Conservation (phyloP, 2,329 filamentous ascomycete species). For the Colletotrichum tofieldiae region DNA sequence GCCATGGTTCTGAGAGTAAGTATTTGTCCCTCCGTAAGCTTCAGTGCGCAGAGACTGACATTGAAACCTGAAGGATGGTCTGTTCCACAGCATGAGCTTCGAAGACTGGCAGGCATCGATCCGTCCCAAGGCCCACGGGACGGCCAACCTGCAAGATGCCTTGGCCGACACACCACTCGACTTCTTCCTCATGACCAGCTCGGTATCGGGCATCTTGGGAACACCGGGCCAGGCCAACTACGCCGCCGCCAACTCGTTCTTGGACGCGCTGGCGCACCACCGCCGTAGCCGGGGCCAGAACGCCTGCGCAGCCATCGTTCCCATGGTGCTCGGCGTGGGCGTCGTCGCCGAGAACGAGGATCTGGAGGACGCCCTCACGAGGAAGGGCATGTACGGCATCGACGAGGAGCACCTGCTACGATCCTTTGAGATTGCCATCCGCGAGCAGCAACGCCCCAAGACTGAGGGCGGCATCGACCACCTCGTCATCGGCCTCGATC, state of each 20-base stretch:
- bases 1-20: conserved; percentile 13
- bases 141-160: conserved; percentile 54
- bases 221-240: conserved; percentile 53
- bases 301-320: conserved; percentile 47
- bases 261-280: not conserved
- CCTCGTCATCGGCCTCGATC: conserved; percentile 49
- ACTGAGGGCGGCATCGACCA: conserved; percentile 38
- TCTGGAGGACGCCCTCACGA: conserved; percentile 10
- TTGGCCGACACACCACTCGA: conserved; percentile 42
- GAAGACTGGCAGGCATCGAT: conserved; percentile 43
- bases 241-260: conserved; percentile 46
- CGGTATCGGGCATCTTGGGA: conserved; percentile 48
- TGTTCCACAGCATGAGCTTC: conserved; percentile 1
- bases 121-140: conserved; percentile 52
- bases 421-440: conserved; percentile 45
- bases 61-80: not conserved
- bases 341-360: conserved; percentile 46
- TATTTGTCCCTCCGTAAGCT: too few species aligned
- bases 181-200: conserved; percentile 51
- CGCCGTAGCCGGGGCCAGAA: not conserved
- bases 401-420: conserved; percentile 39
- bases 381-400: conserved; percentile 40
- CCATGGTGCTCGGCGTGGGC: conserved; percentile 52
- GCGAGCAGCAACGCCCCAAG: not conserved
- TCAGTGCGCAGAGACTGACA: too few species aligned